Evolutionary conservation across 78 protist genomes (phyloP).

Genomic region (Dictyostelium brefeldianum): DNA sequence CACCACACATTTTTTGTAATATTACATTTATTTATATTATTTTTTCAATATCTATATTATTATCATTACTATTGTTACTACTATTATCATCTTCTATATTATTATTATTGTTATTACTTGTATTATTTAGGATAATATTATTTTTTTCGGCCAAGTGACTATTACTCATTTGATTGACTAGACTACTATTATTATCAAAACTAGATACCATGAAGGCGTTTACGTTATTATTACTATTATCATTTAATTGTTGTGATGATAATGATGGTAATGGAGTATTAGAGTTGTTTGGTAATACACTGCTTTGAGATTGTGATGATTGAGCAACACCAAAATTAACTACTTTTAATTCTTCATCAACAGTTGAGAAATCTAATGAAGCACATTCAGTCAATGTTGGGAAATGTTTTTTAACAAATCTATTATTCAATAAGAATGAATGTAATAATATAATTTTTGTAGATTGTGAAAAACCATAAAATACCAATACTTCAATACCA

Average conservation of each 20-base stretch:
- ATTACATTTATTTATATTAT: too few species aligned
- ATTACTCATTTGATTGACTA: background rate
- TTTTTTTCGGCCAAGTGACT: background rate
- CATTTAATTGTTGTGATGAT: background rate
- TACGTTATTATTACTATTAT: background rate
- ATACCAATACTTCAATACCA: constrained; percentile 11
- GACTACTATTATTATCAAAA: constrained; percentile 10
- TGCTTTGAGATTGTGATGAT: too few species aligned
- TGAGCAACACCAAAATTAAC: background rate
- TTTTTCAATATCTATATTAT: too few species aligned
- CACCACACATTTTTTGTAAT: too few species aligned
- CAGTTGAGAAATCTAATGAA: background rate
- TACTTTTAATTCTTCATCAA: constrained; percentile 14
- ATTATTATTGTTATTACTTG: background rate
- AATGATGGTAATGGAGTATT: background rate
- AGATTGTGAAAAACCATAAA: background rate
- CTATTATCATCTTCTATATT: background rate
- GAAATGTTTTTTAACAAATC: background rate
- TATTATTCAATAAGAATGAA: background rate
- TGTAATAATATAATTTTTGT: background rate
- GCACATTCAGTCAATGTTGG: background rate
- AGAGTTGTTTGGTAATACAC: background rate
- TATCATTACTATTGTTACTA: background rate
- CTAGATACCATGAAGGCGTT: background rate
- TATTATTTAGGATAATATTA: background rate